Evolutionary conservation across 2,329 filamentous ascomycete species (phyloP).

Genomic region (Lachnellula arida): DNA sequence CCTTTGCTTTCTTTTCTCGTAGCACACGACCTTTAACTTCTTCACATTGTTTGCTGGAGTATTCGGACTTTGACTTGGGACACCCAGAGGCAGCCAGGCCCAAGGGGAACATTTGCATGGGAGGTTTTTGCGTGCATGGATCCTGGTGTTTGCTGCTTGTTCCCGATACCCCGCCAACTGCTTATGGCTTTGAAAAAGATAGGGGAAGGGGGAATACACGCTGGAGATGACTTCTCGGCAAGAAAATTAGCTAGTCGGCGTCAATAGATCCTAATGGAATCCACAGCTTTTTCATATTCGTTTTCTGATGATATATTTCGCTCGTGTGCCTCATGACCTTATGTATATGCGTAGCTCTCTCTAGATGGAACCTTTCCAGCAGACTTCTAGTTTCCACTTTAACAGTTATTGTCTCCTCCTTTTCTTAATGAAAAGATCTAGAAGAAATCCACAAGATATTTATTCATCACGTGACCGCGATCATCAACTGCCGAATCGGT

Average conservation of each 20-base stretch:
- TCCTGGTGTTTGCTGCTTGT: background rate
- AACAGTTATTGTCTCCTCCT: too few species aligned
- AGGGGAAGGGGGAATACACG: background rate
- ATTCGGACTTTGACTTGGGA: background rate
- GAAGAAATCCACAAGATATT: too few species aligned
- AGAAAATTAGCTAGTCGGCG: background rate
- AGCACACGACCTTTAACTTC: background rate
- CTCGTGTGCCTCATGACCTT: background rate
- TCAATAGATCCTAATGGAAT: background rate
- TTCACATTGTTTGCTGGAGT: background rate
- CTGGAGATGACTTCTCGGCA: background rate
- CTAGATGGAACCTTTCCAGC: too few species aligned
- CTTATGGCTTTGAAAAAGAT: background rate
- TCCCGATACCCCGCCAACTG: background rate
- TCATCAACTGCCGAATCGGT: background rate
- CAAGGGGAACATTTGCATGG: background rate
- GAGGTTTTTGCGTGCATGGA: constrained; percentile 2
- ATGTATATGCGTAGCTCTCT: background rate
- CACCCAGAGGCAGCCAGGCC: background rate
- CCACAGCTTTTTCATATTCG: background rate
- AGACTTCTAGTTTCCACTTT: too few species aligned
- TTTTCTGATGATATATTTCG: too few species aligned
- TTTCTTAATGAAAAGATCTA: too few species aligned
- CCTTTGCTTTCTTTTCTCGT: background rate
- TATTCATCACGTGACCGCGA: background rate